These are phyloP conservation scores for Sindora glabra DNA, from an alignment of 306 rosid species.

Conservation along the genomic window DNA sequence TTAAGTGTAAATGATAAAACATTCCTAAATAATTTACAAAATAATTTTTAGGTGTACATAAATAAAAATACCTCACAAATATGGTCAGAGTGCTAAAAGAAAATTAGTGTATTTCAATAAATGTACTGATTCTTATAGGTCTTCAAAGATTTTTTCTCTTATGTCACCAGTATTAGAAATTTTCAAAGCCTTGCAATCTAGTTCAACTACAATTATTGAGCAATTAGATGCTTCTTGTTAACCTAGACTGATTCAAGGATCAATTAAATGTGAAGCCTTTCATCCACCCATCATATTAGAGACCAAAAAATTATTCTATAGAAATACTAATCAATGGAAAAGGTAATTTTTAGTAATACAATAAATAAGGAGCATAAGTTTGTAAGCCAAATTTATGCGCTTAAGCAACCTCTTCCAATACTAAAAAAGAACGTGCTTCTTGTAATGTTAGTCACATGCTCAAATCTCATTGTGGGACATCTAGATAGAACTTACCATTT, in stretches of 20 bases:
- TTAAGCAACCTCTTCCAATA: background rate
- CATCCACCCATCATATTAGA: background rate
- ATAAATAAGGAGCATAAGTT: background rate
- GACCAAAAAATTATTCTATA: conserved; percentile 1
- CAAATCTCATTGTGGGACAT: too few relatives aligned
- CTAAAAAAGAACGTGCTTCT: background rate
- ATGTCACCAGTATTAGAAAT: conserved; percentile 2
- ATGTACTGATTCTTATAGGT: background rate
- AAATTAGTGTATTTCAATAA: background rate
- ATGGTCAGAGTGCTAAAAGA: background rate
- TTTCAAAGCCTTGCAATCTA: background rate
- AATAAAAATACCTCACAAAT: conserved; percentile 1
- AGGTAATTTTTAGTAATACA: background rate
- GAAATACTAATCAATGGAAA: background rate
- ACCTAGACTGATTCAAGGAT: conserved; percentile 3
- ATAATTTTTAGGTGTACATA: background rate
- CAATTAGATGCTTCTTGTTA: background rate
- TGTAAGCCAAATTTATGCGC: background rate
- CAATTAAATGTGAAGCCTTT: conserved; percentile 3
- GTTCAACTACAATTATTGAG: conserved; percentile 8
- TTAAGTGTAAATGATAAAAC: background rate
- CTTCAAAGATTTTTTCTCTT: background rate
- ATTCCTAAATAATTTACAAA: background rate
- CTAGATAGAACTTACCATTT: too few relatives aligned
- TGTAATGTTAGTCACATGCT: too few relatives aligned